Evolutionary conservation across 768 basidiomycete genomes (phyloP).

Genomic region (Lentinus tigrinus): DNA sequence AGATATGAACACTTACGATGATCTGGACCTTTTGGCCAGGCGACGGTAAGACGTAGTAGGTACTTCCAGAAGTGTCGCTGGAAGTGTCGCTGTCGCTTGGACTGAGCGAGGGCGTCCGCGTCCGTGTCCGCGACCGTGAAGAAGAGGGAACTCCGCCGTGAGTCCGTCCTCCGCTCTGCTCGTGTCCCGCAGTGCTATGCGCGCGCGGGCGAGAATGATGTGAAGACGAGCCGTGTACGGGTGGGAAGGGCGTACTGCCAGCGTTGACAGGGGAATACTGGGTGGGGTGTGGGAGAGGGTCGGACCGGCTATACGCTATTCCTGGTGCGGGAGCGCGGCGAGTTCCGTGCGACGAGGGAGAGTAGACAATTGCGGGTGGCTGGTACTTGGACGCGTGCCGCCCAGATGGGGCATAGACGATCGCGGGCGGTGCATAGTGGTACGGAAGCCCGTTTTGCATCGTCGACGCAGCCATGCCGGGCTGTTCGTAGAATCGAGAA

Average conservation of each 20-base stretch:
- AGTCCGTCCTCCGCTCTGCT: conserved; percentile 16
- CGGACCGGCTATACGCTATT: conserved; percentile 70
- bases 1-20: conserved; percentile 53
- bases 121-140: conserved; percentile 10
- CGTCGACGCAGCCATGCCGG: conserved; percentile 32
- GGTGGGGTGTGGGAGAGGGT: conserved; percentile 42
- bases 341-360: conserved; percentile 30
- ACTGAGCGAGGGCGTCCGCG: conserved; percentile 35
- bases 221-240: conserved; percentile 31
- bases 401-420: conserved; percentile 54
- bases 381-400: conserved; percentile 53
- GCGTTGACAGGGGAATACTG: conserved; percentile 35
- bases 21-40: conserved; percentile 75
- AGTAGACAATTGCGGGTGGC: conserved; percentile 59
- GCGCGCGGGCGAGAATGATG: conserved; percentile 7
- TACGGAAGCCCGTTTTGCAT: conserved; percentile 32
- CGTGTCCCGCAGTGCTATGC: conserved; percentile 2
- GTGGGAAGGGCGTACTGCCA: conserved; percentile 42
- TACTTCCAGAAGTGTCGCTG: conserved; percentile 62
- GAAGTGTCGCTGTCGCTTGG: conserved; percentile 33
- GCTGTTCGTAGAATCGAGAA: conserved; percentile 18
- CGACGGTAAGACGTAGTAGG: conserved; percentile 72
- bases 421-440: conserved; percentile 50
- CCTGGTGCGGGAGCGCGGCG: conserved; percentile 41
- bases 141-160: not conserved